A percentile compares a stretch with the other conserved stretches of the same genome.
phyloP scores from a whole-genome alignment of 768 basidiomycete species.

The Mrakia blollopis region DNA sequence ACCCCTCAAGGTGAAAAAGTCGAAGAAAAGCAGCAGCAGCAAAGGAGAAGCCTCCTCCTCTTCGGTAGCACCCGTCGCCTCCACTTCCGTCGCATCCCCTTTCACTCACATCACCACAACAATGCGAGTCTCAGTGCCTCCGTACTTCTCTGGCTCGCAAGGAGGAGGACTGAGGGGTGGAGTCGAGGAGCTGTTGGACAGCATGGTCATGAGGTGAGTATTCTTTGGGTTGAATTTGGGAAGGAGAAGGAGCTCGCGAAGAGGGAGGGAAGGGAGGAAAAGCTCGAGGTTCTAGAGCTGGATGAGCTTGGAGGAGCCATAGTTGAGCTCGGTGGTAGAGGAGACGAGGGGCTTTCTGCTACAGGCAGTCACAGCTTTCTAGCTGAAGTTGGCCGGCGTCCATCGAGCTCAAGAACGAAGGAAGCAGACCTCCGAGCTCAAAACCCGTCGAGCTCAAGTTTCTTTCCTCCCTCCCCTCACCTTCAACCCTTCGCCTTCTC shows the following conservation, averaged over 20 bases:
- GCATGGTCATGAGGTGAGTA: slow-evolving; percentile 89
- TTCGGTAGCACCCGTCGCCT: too few species aligned
- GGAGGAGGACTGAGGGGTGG: slow-evolving; percentile 47
- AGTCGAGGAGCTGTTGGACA: slow-evolving; percentile 83
- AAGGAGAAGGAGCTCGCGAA: neutral
- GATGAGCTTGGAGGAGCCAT: neutral
- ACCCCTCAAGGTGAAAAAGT: neutral
- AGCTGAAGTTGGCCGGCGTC: too few species aligned
- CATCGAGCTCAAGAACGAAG: too few species aligned
- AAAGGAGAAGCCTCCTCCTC: neutral
- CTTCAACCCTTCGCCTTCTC: neutral
- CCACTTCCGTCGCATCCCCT: neutral
- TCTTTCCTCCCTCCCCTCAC: neutral
- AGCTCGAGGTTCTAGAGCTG: neutral
- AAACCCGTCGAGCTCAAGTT: neutral
- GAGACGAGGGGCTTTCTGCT: too few species aligned
- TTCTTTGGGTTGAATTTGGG: neutral
- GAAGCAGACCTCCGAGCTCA: too few species aligned
- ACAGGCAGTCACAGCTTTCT: too few species aligned
- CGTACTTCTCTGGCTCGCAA: slow-evolving; percentile 20
- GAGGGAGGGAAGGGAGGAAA: neutral
- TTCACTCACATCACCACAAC: slow-evolving; percentile 25
- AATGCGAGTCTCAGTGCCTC: slow-evolving; percentile 27
- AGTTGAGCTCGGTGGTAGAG: neutral
- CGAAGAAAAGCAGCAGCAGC: neutral